phyloP scores from a whole-genome alignment of 2,329 filamentous ascomycete species.

The Aspergillus ibericus region DNA sequence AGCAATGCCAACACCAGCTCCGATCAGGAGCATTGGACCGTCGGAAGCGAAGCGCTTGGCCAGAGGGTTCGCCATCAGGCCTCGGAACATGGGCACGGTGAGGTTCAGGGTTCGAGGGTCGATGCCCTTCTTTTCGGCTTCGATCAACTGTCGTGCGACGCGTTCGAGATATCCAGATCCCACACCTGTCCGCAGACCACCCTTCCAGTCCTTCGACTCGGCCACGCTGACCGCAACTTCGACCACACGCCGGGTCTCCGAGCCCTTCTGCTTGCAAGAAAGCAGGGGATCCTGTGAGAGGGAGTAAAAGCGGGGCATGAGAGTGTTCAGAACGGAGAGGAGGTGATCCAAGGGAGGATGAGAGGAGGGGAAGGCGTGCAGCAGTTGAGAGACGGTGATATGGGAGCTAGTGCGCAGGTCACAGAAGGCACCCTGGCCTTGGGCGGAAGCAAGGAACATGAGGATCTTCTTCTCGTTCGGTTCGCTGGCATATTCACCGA shows the following conservation, averaged over 20 bases:
- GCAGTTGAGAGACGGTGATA: slow-evolving; percentile 79
- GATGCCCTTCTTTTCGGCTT: slow-evolving; percentile 62
- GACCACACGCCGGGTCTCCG: slow-evolving; percentile 74
- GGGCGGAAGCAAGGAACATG: slow-evolving; percentile 78
- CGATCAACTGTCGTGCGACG: slow-evolving; percentile 70
- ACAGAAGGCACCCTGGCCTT: slow-evolving; percentile 91
- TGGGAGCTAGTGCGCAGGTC: slow-evolving; percentile 89
- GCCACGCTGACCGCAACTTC: slow-evolving; percentile 98
- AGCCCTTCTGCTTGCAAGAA: slow-evolving; percentile 66
- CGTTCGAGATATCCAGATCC: slow-evolving; percentile 93
- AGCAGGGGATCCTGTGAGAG: slow-evolving; percentile 94
- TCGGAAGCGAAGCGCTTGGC: slow-evolving; percentile 89
- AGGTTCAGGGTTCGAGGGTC: slow-evolving; percentile 59
- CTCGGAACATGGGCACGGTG: slow-evolving; percentile 94
- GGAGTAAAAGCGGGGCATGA: slow-evolving; percentile 99
- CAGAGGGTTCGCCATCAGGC: slow-evolving; percentile 94
- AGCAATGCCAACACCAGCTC: slow-evolving; percentile 92
- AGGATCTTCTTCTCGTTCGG: slow-evolving; percentile 86
- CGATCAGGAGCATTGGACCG: slow-evolving; percentile 96
- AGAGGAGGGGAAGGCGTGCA: slow-evolving; percentile 87
- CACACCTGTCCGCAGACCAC: slow-evolving; percentile 73
- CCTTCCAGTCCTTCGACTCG: slow-evolving; percentile 76
- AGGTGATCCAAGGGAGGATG: slow-evolving; percentile 83
- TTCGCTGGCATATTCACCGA: slow-evolving; percentile 81
- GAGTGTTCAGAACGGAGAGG: slow-evolving; percentile 74